Evolutionary conservation across 2,329 filamentous ascomycete genomes (phyloP).

Genomic region (Zasmidium citrigriseum): DNA sequence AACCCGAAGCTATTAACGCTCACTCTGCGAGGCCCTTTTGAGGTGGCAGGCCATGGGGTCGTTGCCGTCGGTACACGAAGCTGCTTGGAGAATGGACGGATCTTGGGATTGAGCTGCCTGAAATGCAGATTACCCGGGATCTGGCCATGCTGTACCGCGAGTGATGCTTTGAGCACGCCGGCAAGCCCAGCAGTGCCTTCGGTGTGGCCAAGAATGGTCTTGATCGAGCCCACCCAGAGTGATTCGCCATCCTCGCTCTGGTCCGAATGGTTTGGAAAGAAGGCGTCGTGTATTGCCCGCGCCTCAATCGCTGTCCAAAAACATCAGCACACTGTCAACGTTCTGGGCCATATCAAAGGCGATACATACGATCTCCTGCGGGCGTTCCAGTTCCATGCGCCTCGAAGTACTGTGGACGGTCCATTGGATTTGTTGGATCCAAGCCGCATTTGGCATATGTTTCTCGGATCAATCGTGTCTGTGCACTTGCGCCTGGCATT

Average conservation of each 20-base stretch:
- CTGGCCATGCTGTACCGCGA: slow-evolving; percentile 20
- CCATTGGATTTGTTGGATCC: slow-evolving; percentile 44
- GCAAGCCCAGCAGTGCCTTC: slow-evolving; percentile 19
- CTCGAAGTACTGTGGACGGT: slow-evolving; percentile 19
- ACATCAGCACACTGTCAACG: too few species aligned
- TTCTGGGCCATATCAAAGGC: too few species aligned
- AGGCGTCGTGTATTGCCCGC: not conserved
- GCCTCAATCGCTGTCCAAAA: slow-evolving; percentile 1
- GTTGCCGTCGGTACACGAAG: not conserved
- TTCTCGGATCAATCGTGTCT: slow-evolving; percentile 50
- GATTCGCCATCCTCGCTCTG: not conserved
- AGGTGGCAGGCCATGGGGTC: not conserved
- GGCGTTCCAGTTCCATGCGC: slow-evolving; percentile 31
- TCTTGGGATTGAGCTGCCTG: slow-evolving; percentile 18
- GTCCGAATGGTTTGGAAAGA: not conserved
- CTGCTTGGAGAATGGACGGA: slow-evolving; percentile 26
- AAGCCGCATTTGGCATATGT: slow-evolving; percentile 47
- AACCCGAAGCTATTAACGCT: slow-evolving; percentile 28
- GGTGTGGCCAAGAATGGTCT: slow-evolving; percentile 22
- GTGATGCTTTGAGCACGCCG: slow-evolving; percentile 23
- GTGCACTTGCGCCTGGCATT: slow-evolving; percentile 38
- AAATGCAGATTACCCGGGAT: slow-evolving; percentile 27
- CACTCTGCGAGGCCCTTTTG: slow-evolving; percentile 5
- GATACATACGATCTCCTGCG: slow-evolving; percentile 20
- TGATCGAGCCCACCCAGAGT: slow-evolving; percentile 22